phyloP scores from a whole-genome alignment of 352 stramenopile genomes.

The Phytopythium litorale region DNA sequence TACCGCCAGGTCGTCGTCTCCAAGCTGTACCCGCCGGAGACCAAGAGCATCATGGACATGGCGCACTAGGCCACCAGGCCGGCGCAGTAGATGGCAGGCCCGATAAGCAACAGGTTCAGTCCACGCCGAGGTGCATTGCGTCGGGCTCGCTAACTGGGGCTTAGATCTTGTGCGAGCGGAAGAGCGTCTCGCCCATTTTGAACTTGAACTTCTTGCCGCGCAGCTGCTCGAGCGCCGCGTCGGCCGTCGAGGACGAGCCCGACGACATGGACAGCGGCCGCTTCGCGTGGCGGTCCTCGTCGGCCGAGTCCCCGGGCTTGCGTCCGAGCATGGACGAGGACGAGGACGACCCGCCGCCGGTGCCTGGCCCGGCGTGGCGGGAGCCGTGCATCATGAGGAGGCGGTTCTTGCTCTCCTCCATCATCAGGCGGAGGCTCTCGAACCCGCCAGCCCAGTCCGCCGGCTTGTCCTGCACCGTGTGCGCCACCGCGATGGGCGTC shows the following conservation, averaged over 20 bases:
- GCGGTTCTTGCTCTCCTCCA: conserved; percentile 81
- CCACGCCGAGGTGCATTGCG: neutral
- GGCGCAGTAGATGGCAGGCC: too few relatives aligned
- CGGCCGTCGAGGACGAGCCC: conserved; percentile 17
- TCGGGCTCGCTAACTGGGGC: too few relatives aligned
- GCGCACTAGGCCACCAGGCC: conserved; percentile 6
- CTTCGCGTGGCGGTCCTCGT: conserved; percentile 31
- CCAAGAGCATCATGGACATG: conserved; percentile 70
- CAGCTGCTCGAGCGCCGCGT: conserved; percentile 62
- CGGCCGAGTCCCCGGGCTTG: conserved; percentile 11
- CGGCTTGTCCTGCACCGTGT: conserved; percentile 80
- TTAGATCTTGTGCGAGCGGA: conserved; percentile 82
- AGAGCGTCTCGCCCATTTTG: conserved; percentile 74
- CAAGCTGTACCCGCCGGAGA: conserved; percentile 59
- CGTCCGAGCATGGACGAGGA: conserved; percentile 5
- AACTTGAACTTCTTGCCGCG: conserved; percentile 88
- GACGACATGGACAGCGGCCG: conserved; percentile 18
- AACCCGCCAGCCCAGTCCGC: conserved; percentile 77
- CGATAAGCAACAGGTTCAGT: neutral
- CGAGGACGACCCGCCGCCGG: neutral
- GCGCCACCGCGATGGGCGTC: conserved; percentile 71
- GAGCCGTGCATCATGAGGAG: conserved; percentile 25
- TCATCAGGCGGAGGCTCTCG: conserved; percentile 75
- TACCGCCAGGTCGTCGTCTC: conserved; percentile 62
- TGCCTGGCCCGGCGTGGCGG: conserved; percentile 10